Evolutionary conservation across 371 early-diverging fungal genomes (phyloP).

Genomic region (Actinomucor elegans): DNA sequence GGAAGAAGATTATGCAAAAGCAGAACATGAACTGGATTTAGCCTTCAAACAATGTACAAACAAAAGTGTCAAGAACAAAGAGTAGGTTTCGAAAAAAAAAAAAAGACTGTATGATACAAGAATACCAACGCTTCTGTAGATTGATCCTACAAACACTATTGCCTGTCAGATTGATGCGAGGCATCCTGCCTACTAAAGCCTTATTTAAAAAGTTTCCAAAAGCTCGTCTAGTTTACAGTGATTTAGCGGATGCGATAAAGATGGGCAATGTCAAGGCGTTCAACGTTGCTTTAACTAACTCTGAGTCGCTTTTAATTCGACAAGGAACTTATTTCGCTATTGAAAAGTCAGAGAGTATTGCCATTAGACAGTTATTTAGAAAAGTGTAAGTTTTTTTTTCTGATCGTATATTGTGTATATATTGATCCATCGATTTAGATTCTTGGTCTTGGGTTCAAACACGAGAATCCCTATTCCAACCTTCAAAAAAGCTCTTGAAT

Average conservation of each 20-base stretch:
- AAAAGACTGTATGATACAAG: neutral
- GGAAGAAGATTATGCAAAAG: slow-evolving; percentile 76
- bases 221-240: slow-evolving; percentile 55
- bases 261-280: slow-evolving; percentile 72
- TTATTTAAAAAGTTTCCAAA: slow-evolving; percentile 60
- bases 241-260: slow-evolving; percentile 62
- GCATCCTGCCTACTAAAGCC: slow-evolving; percentile 59
- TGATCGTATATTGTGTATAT: no score
- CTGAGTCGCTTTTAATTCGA: slow-evolving; percentile 57
- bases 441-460: slow-evolving; percentile 39
- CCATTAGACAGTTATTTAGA: slow-evolving; percentile 73
- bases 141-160: slow-evolving; percentile 75
- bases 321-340: slow-evolving; percentile 79
- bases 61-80: slow-evolving; percentile 52
- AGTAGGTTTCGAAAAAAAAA: slow-evolving; percentile 24
- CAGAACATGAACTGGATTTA: slow-evolving; percentile 68
- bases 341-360: slow-evolving; percentile 72
- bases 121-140: slow-evolving; percentile 24
- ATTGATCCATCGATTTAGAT: slow-evolving; percentile 34
- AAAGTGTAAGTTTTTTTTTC: slow-evolving; percentile 61
- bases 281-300: slow-evolving; percentile 53
- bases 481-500: slow-evolving; percentile 58
- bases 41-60: slow-evolving; percentile 69
- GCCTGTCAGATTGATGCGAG: slow-evolving; percentile 70
- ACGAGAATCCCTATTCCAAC: slow-evolving; percentile 54